phyloP scores from a whole-genome alignment of 306 rosid species.

The Prunus padus region DNA sequence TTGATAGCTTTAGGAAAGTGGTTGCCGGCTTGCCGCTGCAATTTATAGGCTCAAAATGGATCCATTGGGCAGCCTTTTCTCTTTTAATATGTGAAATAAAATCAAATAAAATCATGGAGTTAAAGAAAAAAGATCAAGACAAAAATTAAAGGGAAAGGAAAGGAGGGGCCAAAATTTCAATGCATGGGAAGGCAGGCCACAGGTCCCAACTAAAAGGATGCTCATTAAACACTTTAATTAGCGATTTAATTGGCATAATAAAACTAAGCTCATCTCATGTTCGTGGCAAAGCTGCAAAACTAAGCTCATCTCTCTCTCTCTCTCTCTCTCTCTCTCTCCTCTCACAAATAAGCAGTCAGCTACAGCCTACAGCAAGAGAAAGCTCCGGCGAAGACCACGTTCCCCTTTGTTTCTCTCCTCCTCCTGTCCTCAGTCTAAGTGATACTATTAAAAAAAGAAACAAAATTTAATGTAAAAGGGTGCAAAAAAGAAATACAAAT shows the following conservation, averaged over 20 bases:
- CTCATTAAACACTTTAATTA: not conserved
- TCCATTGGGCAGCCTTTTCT: not conserved
- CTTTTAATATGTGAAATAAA: not conserved
- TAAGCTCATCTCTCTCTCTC: not conserved
- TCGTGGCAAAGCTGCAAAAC: not conserved
- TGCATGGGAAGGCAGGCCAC: not conserved
- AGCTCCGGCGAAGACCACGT: constrained; percentile 14
- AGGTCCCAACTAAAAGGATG: not conserved
- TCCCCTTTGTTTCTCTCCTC: not conserved
- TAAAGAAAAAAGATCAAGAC: not conserved
- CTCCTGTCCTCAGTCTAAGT: not conserved
- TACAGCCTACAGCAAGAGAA: not conserved
- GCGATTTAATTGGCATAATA: not conserved
- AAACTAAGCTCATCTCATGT: too few species aligned
- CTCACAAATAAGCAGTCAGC: not conserved
- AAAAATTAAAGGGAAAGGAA: not conserved
- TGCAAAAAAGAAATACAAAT: not conserved
- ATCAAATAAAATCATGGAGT: not conserved
- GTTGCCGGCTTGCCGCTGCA: not conserved
- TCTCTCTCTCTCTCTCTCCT: not conserved
- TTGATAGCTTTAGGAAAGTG: not conserved
- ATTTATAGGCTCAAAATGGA: not conserved
- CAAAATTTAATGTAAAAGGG: not conserved
- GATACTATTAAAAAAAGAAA: not conserved
- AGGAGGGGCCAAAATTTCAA: not conserved